Evolutionary conservation across 192 early-diverging fungal species (phyloP).

Genomic region (Umbelopsis sp.): DNA sequence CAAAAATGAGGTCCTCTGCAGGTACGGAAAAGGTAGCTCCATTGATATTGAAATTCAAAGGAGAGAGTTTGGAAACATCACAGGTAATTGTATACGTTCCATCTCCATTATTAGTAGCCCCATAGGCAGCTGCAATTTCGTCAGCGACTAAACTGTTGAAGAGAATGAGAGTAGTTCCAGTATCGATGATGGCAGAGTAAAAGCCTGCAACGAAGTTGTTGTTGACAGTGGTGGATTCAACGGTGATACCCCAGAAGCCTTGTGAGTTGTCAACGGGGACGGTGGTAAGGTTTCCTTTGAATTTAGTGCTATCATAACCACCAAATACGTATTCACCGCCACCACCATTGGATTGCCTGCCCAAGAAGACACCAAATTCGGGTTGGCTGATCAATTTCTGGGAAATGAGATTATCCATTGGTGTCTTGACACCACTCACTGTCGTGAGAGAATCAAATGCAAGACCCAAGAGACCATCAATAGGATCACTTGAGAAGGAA

Average conservation of each 20-base stretch:
- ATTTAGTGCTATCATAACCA: conserved; percentile 40
- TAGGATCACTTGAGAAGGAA: conserved; percentile 55
- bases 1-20: conserved; percentile 40
- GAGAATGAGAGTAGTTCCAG: conserved; percentile 45
- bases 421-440: conserved; percentile 50
- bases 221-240: conserved; percentile 1
- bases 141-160: conserved; percentile 25
- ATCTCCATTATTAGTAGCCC: conserved; percentile 26
- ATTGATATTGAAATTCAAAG: conserved; percentile 38
- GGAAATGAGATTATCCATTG: conserved; percentile 59
- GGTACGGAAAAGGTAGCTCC: conserved; percentile 41
- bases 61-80: conserved; percentile 24
- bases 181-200: conserved; percentile 45
- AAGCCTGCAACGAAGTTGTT: not conserved
- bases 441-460: conserved; percentile 54
- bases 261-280: conserved; percentile 41
- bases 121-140: conserved; percentile 22
- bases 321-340: conserved; percentile 57
- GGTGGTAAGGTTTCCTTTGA: conserved; percentile 46
- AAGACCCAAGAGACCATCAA: conserved; percentile 68
- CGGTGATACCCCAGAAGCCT: conserved; percentile 33
- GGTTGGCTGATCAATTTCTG: conserved; percentile 55
- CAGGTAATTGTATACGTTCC: conserved; percentile 30
- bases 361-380: conserved; percentile 64
- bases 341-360: conserved; percentile 41